Conservation (phyloP, 345 rosid genomes). For the Syzygium aromaticum region DNA sequence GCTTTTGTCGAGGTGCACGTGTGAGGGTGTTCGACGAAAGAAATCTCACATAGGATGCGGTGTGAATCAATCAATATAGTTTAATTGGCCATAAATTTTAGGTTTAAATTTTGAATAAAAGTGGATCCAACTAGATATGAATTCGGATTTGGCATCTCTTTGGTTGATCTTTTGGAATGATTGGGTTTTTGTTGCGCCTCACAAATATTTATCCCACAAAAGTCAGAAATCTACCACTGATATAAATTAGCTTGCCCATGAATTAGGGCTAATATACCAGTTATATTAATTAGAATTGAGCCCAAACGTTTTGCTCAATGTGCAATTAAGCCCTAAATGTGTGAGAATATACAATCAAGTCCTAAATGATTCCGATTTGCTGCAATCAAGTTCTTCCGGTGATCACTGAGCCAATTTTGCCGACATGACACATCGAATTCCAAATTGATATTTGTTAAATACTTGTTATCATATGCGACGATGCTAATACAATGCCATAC, state of each 20-base stretch:
- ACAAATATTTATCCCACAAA: neutral
- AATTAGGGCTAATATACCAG: neutral
- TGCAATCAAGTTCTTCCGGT: neutral
- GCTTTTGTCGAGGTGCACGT: neutral
- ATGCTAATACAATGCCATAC: neutral
- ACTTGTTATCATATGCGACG: neutral
- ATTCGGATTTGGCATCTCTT: neutral
- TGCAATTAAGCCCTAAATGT: neutral
- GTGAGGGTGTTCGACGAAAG: neutral
- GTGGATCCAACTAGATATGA: accelerated
- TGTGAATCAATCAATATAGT: neutral
- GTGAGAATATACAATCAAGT: neutral
- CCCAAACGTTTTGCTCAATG: neutral
- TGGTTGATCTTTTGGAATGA: neutral
- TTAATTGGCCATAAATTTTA: neutral
- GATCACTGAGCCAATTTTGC: neutral
- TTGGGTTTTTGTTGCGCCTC: neutral
- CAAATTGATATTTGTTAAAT: neutral
- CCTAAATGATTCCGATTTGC: neutral
- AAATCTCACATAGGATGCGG: neutral
- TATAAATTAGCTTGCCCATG: neutral
- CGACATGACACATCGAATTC: neutral
- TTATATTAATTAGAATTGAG: neutral
- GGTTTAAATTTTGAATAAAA: neutral
- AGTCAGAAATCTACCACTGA: neutral